Evolutionary conservation across 225 moss, liverwort and hornwort species (phyloP), one percentile per base, ranked within the genome.

Genomic region (Anthoceros angustus): DNA sequence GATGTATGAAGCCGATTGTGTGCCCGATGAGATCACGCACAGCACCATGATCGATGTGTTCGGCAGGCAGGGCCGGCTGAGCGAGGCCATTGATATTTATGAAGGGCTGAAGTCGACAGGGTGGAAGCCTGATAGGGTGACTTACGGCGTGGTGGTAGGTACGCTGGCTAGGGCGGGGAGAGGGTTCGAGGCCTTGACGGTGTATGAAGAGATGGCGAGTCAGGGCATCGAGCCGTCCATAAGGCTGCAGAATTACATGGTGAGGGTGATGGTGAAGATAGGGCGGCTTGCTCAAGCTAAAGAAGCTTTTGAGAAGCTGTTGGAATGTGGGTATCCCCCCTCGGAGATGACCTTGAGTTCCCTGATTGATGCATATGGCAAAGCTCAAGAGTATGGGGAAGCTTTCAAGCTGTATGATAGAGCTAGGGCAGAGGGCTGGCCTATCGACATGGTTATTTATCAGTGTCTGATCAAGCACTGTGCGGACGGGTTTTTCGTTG

Each of bases 391-490:
- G 49, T 50, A 50, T 20, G 49, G 20, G 49, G 49, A 50, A 20
- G 49, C 20, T 14, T 50, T 50, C 16, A 50, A 50, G 4, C 49
- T 50, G 6, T 50, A 50, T 20, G 14, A 50, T 3, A 50, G 20
- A 16, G 49, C 49, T 20, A 50, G 49, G 49, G 9, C 49, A 50
- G 49, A 50, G 49, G 20, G 20, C 8, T 50, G 49, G 49, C 49
- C 49, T 7, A 14, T 50, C 5, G 49, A 50, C 49, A 50, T 50
- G 6, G 49, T 50, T 20, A 50, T 14, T 20, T 50, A 50, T 20
- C 49, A 50, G 14, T 50, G 49, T 50, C 16, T 50, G 49, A 50
- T 50, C 49, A 50, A 50, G 49, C 49, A 50, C 49, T 50, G 49
- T 50, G 15, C 49, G 14, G 49, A 50, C 5, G 7, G 16, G 49